These are phyloP conservation scores for Lactarius tabidus DNA, from an alignment of 768 basidiomycete species.

Conservation along the genomic window DNA sequence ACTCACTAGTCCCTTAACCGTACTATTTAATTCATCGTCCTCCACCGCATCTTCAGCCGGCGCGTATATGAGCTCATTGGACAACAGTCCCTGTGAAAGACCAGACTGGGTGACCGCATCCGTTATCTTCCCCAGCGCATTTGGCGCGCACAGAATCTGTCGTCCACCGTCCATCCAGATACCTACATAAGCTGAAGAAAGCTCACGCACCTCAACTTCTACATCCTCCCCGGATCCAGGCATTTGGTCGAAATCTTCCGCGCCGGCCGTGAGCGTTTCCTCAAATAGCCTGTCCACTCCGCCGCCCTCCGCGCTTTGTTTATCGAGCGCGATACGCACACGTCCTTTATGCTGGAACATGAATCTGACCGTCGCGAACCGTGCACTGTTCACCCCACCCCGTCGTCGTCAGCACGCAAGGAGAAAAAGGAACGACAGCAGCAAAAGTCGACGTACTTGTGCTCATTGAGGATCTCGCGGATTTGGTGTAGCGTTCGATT, in stretches of 20 bases:
- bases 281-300: conserved; percentile 21
- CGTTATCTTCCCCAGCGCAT: conserved; percentile 18
- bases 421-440: neutral
- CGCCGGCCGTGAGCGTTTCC: conserved; percentile 15
- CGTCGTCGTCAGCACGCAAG: neutral
- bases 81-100: conserved; percentile 18
- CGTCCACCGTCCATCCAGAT: neutral
- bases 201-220: conserved; percentile 21
- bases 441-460: conserved; percentile 22
- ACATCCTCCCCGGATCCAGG: neutral
- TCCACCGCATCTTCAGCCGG: conserved; percentile 28
- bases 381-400: conserved; percentile 9
- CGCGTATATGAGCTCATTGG: conserved; percentile 22
- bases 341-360: conserved; percentile 24
- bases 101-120: conserved; percentile 12
- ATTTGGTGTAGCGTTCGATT: conserved; percentile 24
- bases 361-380: conserved; percentile 24
- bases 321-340: conserved; percentile 19
- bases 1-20: conserved; percentile 17
- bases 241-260: conserved; percentile 24
- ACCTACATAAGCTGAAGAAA: neutral
- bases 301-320: conserved; percentile 1
- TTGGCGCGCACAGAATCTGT: conserved; percentile 24
- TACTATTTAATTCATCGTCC: conserved; percentile 19
- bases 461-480: conserved; percentile 23